Evolutionary conservation across 2,329 filamentous ascomycete species (phyloP).

Genomic region (Aspergillus fructus): DNA sequence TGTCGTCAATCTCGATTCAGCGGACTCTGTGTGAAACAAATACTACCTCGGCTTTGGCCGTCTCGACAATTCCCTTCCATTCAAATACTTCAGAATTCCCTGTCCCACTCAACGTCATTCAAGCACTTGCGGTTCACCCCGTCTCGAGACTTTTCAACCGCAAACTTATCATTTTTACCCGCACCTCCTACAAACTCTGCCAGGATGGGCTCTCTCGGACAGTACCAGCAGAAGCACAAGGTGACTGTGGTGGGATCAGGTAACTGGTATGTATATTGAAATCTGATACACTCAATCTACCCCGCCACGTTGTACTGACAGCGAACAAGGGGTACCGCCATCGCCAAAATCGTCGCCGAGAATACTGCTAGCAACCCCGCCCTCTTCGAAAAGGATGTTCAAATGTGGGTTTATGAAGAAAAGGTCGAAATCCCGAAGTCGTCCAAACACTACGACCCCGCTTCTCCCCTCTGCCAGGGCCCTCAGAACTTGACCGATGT

Average conservation of each 20-base stretch:
- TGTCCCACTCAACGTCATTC: constrained; percentile 16
- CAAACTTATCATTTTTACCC: constrained; percentile 13
- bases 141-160: constrained; percentile 12
- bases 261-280: constrained; percentile 69
- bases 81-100: constrained; percentile 12
- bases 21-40: constrained; percentile 19
- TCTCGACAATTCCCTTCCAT: constrained; percentile 23
- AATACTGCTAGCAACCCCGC: constrained; percentile 76
- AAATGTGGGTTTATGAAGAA: constrained; percentile 99
- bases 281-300: constrained; percentile 36
- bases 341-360: constrained; percentile 94
- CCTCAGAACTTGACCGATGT: constrained; percentile 84
- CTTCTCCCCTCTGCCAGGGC: constrained; percentile 70
- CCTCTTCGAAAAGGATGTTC: constrained; percentile 82
- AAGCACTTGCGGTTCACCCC: constrained; percentile 15
- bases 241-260: constrained; percentile 85
- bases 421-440: constrained; percentile 71
- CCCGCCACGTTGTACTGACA: constrained; percentile 69
- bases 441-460: constrained; percentile 73
- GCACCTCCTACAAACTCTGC: not conserved
- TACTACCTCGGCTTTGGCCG: constrained; percentile 30
- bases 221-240: constrained; percentile 39
- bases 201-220: constrained; percentile 34
- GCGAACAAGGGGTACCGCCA: constrained; percentile 92
- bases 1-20: constrained; percentile 26